These are phyloP conservation scores for Tolypocladium nubicola DNA, from an alignment of 2,329 filamentous ascomycete species.

Conservation along the genomic window DNA sequence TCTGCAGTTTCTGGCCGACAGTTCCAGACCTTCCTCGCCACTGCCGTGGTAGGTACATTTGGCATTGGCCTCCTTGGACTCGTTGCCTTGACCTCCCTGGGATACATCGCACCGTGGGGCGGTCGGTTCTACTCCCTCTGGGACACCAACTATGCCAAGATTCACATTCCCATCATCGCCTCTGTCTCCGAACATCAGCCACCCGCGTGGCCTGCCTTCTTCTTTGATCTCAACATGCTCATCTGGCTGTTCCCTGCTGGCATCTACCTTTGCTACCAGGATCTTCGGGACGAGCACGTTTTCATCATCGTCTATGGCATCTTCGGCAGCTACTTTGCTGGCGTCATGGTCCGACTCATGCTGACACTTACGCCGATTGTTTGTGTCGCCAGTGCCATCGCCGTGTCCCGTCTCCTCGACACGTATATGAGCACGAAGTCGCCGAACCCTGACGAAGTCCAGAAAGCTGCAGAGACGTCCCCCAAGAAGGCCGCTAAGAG, in stretches of 20 bases:
- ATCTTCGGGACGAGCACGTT: slow-evolving; percentile 89
- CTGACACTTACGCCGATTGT: slow-evolving; percentile 93
- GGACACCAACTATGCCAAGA: slow-evolving; percentile 98
- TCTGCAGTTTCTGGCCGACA: slow-evolving; percentile 84
- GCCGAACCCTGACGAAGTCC: slow-evolving; percentile 41
- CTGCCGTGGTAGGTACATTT: slow-evolving; percentile 65
- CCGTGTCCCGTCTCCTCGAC: slow-evolving; percentile 79
- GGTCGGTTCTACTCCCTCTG: slow-evolving; percentile 98
- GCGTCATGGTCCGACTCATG: slow-evolving; percentile 99
- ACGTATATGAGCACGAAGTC: slow-evolving; percentile 63
- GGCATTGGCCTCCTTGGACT: slow-evolving; percentile 62
- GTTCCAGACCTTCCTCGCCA: slow-evolving; percentile 80
- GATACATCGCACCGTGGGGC: slow-evolving; percentile 93
- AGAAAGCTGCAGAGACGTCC: slow-evolving; percentile 36
- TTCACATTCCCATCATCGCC: slow-evolving; percentile 98
- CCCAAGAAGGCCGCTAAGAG: slow-evolving; percentile 45
- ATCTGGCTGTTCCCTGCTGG: slow-evolving; percentile 99
- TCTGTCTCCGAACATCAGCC: slow-evolving; percentile 99
- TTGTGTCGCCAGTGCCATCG: slow-evolving; percentile 85
- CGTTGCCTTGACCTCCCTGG: slow-evolving; percentile 78
- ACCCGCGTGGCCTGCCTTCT: slow-evolving; percentile 97
- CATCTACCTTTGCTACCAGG: slow-evolving; percentile 96
- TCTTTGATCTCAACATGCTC: slow-evolving; percentile 95
- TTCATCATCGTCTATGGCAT: slow-evolving; percentile 97
- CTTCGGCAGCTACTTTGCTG: slow-evolving; percentile 93